A percentile compares a stretch with the other conserved stretches of the same genome.
phyloP scores from a whole-genome alignment of 106 monocot species.

The Triglochin maritima region DNA sequence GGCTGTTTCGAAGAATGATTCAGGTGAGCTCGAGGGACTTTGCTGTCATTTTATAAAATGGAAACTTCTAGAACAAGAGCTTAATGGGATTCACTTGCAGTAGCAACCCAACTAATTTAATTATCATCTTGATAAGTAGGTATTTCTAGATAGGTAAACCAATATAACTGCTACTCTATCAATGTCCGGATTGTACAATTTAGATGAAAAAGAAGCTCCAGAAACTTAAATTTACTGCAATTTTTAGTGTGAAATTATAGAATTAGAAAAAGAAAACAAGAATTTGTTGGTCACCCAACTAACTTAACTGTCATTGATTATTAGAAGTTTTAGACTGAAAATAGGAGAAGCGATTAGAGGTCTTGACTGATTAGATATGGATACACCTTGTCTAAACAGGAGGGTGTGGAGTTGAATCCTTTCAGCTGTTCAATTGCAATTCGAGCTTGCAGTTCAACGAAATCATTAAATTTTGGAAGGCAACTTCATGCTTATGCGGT shows the following conservation, averaged over 20 bases:
- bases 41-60: neutral
- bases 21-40: constrained; percentile 11
- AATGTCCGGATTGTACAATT: no score
- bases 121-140: no score
- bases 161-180: no score
- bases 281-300: neutral
- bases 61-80: neutral
- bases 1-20: constrained; percentile 27
- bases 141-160: no score
- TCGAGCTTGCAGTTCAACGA: constrained; percentile 33
- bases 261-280: no score
- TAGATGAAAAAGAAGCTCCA: no score
- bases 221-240: no score
- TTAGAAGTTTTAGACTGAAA: neutral
- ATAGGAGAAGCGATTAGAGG: neutral
- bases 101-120: no score
- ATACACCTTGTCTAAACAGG: constrained; percentile 21
- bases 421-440: constrained; percentile 47
- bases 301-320: neutral
- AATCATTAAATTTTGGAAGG: constrained; percentile 19
- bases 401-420: constrained; percentile 29
- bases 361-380: neutral
- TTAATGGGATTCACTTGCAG: neutral
- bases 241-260: no score
- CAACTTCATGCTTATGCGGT: constrained; percentile 40